phyloP scores from a whole-genome alignment of 441 rosid genomes.

The Erodium chrysanthum region DNA sequence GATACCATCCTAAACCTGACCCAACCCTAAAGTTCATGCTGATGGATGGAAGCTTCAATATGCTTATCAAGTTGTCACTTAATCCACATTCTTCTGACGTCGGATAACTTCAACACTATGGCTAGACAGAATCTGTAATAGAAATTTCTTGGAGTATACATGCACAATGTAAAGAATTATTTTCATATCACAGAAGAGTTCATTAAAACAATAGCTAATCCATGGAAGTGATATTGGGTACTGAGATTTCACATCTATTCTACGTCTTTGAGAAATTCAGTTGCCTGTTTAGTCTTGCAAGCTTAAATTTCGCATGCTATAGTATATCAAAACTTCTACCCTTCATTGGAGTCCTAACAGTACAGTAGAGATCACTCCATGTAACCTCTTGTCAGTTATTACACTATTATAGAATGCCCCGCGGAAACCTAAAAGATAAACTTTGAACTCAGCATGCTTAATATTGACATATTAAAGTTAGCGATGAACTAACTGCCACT shows the following conservation, averaged over 20 bases:
- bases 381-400: neutral
- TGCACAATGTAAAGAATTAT: neutral
- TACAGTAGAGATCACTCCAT: neutral
- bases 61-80: no score
- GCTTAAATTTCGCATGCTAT: neutral
- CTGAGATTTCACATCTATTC: constrained; percentile 4
- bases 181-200: neutral
- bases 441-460: neutral
- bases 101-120: no score
- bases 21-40: no score
- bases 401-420: neutral
- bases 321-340: neutral
- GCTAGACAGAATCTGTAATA: neutral
- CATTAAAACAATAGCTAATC: neutral
- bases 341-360: neutral
- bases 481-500: neutral
- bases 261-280: neutral
- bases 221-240: neutral
- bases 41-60: no score
- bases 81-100: no score
- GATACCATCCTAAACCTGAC: no score
- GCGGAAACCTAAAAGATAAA: neutral
- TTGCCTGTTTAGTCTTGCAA: neutral
- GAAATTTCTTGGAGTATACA: neutral
- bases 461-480: neutral